A percentile compares a stretch with the other conserved stretches of the same genome.
Evolutionary conservation across 2,329 filamentous ascomycete genomes (phyloP).

Genomic region (Exophiala oligosperma): DNA sequence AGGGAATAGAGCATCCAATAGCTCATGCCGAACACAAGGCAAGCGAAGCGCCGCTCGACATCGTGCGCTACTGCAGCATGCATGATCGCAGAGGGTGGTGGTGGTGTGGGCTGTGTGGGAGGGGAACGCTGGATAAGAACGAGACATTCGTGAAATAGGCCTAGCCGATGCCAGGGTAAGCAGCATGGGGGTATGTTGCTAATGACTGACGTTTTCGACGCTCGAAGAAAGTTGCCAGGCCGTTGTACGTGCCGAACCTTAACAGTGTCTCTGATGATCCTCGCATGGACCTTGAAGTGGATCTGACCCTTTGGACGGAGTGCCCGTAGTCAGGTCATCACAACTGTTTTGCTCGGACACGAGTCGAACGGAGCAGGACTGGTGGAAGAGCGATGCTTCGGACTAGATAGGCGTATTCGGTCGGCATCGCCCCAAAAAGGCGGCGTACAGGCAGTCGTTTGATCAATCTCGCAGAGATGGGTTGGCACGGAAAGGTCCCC

Average conservation of each 20-base stretch:
- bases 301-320: too few relatives aligned
- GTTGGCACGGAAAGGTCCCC: not conserved
- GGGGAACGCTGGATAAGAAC: conserved; percentile 14
- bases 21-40: not conserved
- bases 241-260: conserved; percentile 2
- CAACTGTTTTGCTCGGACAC: not conserved
- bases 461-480: too few relatives aligned
- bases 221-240: not conserved
- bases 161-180: conserved; percentile 17
- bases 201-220: conserved; percentile 3
- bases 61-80: conserved; percentile 23
- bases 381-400: too few relatives aligned
- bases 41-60: conserved; percentile 26
- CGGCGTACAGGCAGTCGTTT: too few relatives aligned
- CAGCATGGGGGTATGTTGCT: not conserved
- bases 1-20: conserved; percentile 13
- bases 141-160: conserved; percentile 16
- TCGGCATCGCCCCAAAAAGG: too few relatives aligned
- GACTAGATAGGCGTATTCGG: too few relatives aligned
- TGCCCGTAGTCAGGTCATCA: too few relatives aligned
- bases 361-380: not conserved
- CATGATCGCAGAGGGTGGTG: conserved; percentile 18
- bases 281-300: too few relatives aligned
- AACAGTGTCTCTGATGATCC: not conserved
- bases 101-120: conserved; percentile 17